phyloP scores from a whole-genome alignment of 148 eudicot genomes.

The Agrostemma githago region DNA sequence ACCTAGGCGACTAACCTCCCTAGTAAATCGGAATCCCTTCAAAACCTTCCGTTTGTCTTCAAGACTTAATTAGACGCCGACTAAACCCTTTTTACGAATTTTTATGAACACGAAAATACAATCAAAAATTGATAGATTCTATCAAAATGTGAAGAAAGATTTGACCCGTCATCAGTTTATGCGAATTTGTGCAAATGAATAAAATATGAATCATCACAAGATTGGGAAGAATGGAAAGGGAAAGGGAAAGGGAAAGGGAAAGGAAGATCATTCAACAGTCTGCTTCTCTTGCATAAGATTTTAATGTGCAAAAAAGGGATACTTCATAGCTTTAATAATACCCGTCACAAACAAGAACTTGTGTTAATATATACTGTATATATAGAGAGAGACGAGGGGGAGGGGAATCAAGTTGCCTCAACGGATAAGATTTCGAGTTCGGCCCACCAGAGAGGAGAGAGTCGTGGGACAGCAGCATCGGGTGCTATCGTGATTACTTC shows the following conservation, averaged over 20 bases:
- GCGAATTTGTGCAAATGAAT: neutral
- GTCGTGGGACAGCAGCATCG: slow-evolving; percentile 69
- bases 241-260: no score
- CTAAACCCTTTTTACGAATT: no score
- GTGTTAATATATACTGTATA: neutral
- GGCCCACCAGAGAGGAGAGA: slow-evolving; percentile 98
- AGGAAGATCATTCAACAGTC: neutral
- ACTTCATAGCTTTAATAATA: neutral
- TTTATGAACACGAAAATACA: no score
- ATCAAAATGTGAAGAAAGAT: neutral
- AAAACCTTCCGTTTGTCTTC: no score
- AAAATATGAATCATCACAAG: slow-evolving; percentile 21
- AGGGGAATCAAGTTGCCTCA: slow-evolving; percentile 46
- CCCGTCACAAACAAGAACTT: neutral
- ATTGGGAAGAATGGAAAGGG: neutral
- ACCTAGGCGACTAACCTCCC: no score
- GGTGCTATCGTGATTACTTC: slow-evolving; percentile 55
- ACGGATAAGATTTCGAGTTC: slow-evolving; percentile 84
- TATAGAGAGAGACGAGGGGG: neutral
- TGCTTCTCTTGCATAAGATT: slow-evolving; percentile 19
- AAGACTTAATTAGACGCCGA: no score
- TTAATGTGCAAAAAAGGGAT: slow-evolving; percentile 12
- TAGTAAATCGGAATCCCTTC: no score
- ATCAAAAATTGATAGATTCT: neutral
- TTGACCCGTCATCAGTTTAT: neutral